These are phyloP conservation scores for Eucalyptus guilfoylei DNA, from an alignment of 345 rosid genomes.

Conservation along the genomic window DNA sequence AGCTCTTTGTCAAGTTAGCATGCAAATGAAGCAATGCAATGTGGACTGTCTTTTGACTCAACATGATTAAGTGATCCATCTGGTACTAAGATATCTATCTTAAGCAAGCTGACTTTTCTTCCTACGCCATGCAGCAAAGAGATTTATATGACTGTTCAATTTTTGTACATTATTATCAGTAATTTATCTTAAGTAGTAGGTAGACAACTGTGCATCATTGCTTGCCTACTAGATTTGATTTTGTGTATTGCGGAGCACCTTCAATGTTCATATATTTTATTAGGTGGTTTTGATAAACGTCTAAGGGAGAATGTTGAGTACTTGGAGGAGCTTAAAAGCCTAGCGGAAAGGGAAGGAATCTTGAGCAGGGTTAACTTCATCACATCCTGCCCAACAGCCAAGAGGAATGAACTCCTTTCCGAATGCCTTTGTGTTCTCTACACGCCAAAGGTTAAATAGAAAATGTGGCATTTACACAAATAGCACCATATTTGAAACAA, in stretches of 20 bases:
- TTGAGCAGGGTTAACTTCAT: slow-evolving; percentile 42
- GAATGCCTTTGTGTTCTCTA: slow-evolving; percentile 71
- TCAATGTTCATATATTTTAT: background rate
- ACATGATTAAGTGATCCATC: background rate
- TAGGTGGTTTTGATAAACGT: slow-evolving; percentile 80
- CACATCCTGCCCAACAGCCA: slow-evolving; percentile 77
- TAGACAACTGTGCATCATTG: background rate
- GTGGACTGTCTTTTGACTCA: background rate
- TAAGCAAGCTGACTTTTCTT: background rate
- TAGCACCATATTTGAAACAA: background rate
- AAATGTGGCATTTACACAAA: background rate
- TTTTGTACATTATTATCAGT: background rate
- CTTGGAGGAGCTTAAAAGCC: slow-evolving; percentile 60
- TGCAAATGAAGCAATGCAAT: background rate
- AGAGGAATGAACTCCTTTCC: slow-evolving; percentile 73
- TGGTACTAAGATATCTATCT: background rate
- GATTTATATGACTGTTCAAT: background rate
- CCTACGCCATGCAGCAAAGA: background rate
- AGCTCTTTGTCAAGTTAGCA: background rate
- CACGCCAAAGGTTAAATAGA: slow-evolving; percentile 55
- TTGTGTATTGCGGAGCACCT: background rate
- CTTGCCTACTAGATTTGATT: background rate
- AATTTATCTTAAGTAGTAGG: background rate
- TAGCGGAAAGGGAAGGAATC: slow-evolving; percentile 59
- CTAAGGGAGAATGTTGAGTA: slow-evolving; percentile 80